Evolutionary conservation across 176 grass and related monocot species (phyloP).

Genomic region (Musa schizocarpa): DNA sequence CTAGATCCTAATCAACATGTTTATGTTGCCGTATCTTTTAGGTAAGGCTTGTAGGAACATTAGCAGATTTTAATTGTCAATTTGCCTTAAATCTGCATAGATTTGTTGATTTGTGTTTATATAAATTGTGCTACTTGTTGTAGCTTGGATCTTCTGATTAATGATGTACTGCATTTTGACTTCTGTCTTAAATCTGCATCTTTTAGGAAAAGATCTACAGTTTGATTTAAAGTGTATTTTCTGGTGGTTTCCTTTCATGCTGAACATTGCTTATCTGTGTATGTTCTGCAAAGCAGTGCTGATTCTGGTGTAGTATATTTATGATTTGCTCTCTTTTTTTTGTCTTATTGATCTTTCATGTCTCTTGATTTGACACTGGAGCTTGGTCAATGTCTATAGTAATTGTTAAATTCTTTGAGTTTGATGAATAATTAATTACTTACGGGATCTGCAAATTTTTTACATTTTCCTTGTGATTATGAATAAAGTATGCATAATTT

Average conservation of each 20-base stretch:
- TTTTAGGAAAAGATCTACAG: not conserved
- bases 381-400: not conserved
- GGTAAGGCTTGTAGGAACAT: not conserved
- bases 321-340: not conserved
- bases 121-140: no score
- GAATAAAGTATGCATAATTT: not conserved
- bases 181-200: not conserved
- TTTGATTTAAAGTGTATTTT: not conserved
- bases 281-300: not conserved
- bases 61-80: not conserved
- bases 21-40: not conserved
- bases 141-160: not conserved
- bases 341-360: not conserved
- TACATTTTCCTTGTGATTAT: not conserved
- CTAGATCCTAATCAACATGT: constrained; percentile 12
- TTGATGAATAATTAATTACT: not conserved
- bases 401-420: not conserved
- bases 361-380: not conserved
- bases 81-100: not conserved
- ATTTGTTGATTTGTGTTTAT: not conserved
- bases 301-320: not conserved
- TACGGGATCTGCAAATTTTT: not conserved
- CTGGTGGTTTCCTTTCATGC: not conserved
- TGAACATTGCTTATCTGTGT: not conserved
- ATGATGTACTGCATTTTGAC: not conserved